phyloP scores from a whole-genome alignment of 805 yeast genomes.

The Candida fluviatilis region DNA sequence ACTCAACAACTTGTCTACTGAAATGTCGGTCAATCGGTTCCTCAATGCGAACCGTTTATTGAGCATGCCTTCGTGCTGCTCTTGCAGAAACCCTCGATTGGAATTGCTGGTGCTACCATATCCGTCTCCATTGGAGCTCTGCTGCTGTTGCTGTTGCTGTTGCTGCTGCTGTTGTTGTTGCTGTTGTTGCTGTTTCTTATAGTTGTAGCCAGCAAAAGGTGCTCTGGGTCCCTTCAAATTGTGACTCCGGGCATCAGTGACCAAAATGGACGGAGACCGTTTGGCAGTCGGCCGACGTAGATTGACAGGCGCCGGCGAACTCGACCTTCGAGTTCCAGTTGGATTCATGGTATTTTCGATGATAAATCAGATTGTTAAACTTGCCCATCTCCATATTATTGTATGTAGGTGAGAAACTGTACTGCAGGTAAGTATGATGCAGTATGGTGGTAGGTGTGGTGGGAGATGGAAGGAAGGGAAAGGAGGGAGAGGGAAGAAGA shows the following conservation, averaged over 20 bases:
- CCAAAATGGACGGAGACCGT: conserved; percentile 89
- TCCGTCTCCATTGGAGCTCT: conserved; percentile 4
- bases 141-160: conserved; percentile 13
- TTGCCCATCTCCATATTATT: no score
- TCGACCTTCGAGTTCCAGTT: conserved; percentile 1
- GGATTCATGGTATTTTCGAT: neutral
- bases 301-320: conserved; percentile 2
- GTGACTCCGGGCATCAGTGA: conserved; percentile 76
- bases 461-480: no score
- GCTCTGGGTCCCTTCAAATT: conserved; percentile 53
- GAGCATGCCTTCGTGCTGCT: conserved; percentile 20
- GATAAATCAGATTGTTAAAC: no score
- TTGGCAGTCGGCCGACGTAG: conserved; percentile 60
- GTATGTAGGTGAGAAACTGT: no score
- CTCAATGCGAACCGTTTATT: conserved; percentile 26
- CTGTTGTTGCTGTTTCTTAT: conserved; percentile 33
- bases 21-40: conserved; percentile 65
- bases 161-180: conserved; percentile 15
- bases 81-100: conserved; percentile 9
- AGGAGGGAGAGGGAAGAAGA: no score
- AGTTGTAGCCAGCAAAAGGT: conserved; percentile 72
- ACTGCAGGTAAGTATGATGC: no score
- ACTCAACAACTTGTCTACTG: conserved; percentile 74
- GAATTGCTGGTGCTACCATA: conserved; percentile 1
- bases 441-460: no score